Conservation (phyloP, 331 rosid species). For the Stylosanthes scabra region DNA sequence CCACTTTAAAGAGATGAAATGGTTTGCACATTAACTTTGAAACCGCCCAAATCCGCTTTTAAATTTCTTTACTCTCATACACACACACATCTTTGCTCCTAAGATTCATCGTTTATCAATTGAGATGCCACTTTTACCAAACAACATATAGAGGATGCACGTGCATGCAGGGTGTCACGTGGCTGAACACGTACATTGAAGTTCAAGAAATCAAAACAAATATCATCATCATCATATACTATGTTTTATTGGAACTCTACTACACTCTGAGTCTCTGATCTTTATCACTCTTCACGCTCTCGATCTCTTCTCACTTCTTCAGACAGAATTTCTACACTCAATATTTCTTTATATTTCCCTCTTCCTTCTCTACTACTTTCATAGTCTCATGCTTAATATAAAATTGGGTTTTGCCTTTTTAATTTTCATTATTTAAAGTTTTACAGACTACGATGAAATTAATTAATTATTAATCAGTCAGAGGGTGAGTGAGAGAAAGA, state of each 20-base stretch:
- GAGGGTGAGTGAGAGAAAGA: constrained; percentile 37
- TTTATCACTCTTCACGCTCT: constrained; percentile 39
- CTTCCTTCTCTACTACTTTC: constrained; percentile 4
- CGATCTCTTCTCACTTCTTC: constrained; percentile 28
- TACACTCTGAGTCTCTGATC: constrained; percentile 30
- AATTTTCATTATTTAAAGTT: constrained; percentile 25
- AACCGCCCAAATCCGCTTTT: constrained; percentile 36
- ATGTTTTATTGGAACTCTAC: neutral
- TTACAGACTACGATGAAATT: constrained; percentile 46
- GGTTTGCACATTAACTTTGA: constrained; percentile 13
- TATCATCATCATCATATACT: neutral
- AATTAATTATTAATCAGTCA: constrained; percentile 42
- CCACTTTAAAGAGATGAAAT: neutral
- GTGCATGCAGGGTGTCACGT: constrained; percentile 57
- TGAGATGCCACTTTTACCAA: constrained; percentile 3
- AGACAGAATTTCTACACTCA: constrained; percentile 37
- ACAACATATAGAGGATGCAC: constrained; percentile 48
- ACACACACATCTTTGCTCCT: neutral
- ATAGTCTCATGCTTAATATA: constrained; percentile 13
- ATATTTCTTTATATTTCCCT: neutral
- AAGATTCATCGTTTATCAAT: neutral
- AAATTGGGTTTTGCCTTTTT: constrained; percentile 26
- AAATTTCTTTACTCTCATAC: neutral
- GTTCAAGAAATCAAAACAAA: constrained; percentile 34
- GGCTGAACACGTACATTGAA: constrained; percentile 40